These are phyloP conservation scores for Mortierella sp. DNA, from an alignment of 371 early-diverging fungal genomes.

Conservation along the genomic window DNA sequence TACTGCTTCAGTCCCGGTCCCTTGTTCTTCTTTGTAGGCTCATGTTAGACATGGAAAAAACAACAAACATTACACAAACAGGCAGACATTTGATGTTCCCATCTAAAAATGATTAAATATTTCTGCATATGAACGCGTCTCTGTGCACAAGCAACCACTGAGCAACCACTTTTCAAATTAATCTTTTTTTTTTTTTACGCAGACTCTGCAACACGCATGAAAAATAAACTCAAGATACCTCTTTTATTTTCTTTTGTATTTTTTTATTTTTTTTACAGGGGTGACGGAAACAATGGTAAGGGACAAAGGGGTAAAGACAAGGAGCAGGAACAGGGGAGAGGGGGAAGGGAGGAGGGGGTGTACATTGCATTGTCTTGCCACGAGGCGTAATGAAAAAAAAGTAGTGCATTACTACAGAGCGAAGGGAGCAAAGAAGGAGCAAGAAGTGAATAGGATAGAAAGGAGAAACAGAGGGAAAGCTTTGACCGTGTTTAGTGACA, in stretches of 20 bases:
- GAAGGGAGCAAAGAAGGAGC: background rate
- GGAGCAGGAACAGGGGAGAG: constrained; percentile 7
- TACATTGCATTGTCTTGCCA: constrained; percentile 4
- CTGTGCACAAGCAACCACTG: constrained; percentile 4
- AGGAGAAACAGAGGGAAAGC: background rate
- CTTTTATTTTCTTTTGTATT: no score
- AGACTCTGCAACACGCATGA: constrained; percentile 1
- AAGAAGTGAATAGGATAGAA: background rate
- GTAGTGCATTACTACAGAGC: background rate
- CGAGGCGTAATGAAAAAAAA: constrained; percentile 11
- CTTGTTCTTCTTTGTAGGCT: no score
- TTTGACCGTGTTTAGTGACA: background rate
- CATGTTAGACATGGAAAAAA: no score
- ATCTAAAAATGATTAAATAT: background rate
- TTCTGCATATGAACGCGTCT: background rate
- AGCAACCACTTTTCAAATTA: constrained; percentile 3
- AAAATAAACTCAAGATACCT: background rate
- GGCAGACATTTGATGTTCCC: no score
- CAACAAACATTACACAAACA: no score
- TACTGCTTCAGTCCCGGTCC: no score
- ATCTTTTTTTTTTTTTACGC: background rate
- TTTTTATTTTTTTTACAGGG: constrained; percentile 1
- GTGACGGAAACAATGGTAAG: constrained; percentile 1
- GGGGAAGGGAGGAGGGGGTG: background rate
- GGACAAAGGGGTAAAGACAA: background rate